phyloP scores from a whole-genome alignment of 306 rosid genomes.

The Cicer arietinum region DNA sequence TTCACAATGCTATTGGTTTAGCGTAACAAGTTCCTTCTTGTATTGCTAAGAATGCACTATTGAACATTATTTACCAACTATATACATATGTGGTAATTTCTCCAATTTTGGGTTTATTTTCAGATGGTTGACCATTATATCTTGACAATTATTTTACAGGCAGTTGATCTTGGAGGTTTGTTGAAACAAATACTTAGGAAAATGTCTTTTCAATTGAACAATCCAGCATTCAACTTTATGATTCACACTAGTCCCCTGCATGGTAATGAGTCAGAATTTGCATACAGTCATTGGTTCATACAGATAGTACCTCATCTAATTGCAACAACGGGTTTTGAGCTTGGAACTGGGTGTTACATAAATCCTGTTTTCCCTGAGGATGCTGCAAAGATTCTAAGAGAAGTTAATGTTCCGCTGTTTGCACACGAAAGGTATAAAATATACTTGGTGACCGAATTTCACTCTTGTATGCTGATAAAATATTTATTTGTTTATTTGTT shows the following conservation, averaged over 20 bases:
- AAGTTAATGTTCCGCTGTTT: slow-evolving; percentile 55
- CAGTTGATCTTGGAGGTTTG: slow-evolving; percentile 79
- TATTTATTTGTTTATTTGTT: not conserved
- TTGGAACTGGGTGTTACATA: slow-evolving; percentile 81
- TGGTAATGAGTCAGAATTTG: slow-evolving; percentile 51
- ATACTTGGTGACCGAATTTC: not conserved
- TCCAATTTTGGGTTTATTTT: not conserved
- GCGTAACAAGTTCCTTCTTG: slow-evolving; percentile 5
- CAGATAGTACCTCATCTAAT: slow-evolving; percentile 81
- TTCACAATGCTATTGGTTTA: not conserved
- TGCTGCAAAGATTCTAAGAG: slow-evolving; percentile 82
- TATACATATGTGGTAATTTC: slow-evolving; percentile 6
- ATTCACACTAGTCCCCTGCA: slow-evolving; percentile 70
- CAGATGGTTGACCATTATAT: slow-evolving; percentile 16
- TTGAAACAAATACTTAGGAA: slow-evolving; percentile 71
- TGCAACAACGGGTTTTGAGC: slow-evolving; percentile 73
- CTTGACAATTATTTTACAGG: slow-evolving; percentile 54
- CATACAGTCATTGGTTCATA: slow-evolving; percentile 76
- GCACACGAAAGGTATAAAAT: slow-evolving; percentile 19
- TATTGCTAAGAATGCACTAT: not conserved
- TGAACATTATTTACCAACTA: slow-evolving; percentile 23
- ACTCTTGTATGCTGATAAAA: slow-evolving; percentile 1
- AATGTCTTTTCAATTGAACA: slow-evolving; percentile 75
- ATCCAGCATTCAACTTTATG: slow-evolving; percentile 85
- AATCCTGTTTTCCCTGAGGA: slow-evolving; percentile 89